Evolutionary conservation across 2,329 filamentous ascomycete species (phyloP).

Genomic region (Diaporthe australafricana): DNA sequence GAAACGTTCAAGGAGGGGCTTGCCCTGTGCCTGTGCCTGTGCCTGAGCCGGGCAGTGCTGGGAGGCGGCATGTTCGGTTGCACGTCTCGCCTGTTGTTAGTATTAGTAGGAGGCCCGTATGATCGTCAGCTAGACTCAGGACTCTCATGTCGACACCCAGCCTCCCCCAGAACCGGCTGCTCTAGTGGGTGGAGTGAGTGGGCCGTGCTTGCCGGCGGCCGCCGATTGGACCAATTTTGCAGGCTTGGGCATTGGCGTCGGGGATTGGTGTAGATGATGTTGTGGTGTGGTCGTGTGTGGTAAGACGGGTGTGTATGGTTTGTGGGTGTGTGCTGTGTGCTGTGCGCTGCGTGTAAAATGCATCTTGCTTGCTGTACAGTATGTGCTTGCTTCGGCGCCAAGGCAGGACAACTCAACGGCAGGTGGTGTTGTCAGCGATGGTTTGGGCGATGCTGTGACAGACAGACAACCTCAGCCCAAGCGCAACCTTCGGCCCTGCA

Average conservation of each 20-base stretch:
- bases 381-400: background rate
- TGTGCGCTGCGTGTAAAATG: background rate
- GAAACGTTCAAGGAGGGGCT: conserved; percentile 19
- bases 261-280: background rate
- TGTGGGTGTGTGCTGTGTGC: background rate
- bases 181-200: conserved; percentile 12
- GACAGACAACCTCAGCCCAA: conserved; percentile 8
- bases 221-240: conserved; percentile 11
- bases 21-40: background rate
- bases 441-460: background rate
- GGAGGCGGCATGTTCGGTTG: background rate
- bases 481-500: conserved; percentile 1
- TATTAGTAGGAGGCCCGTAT: conserved; percentile 19
- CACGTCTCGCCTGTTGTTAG: background rate
- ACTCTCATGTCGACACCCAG: background rate
- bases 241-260: background rate
- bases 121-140: conserved; percentile 18
- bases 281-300: background rate
- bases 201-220: conserved; percentile 11
- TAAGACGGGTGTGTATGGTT: background rate
- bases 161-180: background rate
- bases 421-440: background rate
- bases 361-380: background rate
- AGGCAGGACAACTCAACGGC: background rate
- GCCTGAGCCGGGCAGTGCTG: background rate